A percentile compares a stretch with the other conserved stretches of the same genome.
Evolutionary conservation across 257 asterid genomes (phyloP).

Genomic region (Penstemon eatonii): DNA sequence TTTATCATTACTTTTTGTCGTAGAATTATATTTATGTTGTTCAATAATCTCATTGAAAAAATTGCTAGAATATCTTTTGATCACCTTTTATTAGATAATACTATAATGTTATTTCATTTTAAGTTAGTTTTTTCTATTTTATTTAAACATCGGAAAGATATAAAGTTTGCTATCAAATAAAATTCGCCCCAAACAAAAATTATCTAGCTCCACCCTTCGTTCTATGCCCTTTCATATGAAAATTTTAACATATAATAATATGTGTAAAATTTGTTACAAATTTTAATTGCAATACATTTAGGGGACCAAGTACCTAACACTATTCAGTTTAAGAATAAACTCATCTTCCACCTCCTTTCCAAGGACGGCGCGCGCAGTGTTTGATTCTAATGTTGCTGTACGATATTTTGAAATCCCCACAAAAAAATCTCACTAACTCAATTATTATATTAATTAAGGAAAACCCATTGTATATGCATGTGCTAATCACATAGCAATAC

Average conservation of each 20-base stretch:
- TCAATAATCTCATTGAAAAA: no score
- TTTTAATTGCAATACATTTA: not conserved
- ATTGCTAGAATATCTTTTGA: no score
- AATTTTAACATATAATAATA: not conserved
- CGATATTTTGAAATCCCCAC: conserved; percentile 20
- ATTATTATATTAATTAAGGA: conserved; percentile 5
- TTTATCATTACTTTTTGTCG: no score
- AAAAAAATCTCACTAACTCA: not conserved
- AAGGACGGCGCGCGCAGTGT: conserved; percentile 9
- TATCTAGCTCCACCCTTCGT: no score
- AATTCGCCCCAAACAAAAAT: no score
- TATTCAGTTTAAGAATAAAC: conserved; percentile 20
- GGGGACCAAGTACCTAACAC: conserved; percentile 5
- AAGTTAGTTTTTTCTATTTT: no score
- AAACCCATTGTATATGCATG: conserved; percentile 22
- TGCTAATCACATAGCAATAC: conserved; percentile 10
- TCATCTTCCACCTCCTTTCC: conserved; percentile 35
- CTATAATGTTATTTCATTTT: no score
- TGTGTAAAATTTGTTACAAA: conserved; percentile 3
- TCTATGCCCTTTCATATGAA: not conserved
- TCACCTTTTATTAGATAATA: no score
- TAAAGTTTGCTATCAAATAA: no score
- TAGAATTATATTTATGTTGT: no score
- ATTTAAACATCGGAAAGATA: no score
- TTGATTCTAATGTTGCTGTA: conserved; percentile 33